Evolutionary conservation across 2,329 filamentous ascomycete genomes (phyloP), one percentile per base, ranked within the genome.

Genomic region (Diaporthe citriasiana): DNA sequence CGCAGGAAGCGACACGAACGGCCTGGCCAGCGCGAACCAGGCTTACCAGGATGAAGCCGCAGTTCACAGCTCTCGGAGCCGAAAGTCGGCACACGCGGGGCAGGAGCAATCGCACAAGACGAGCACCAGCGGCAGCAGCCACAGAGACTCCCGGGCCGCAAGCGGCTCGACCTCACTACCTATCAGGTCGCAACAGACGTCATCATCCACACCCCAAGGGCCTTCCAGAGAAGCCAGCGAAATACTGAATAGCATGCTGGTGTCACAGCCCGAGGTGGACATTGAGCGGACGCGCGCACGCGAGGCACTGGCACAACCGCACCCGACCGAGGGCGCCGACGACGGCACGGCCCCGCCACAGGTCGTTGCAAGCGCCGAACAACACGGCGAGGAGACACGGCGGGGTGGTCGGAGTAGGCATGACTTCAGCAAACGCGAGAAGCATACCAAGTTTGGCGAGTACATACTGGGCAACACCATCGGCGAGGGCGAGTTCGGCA

Each of bases 401-500:
- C 86, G 88, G 17, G 85, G 85, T 45, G 83, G 83, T 12, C 86
- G 90, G 72, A 91, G 89, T 76, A 84, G 91, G 47, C 90, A 92
- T 75, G 90, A 93, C 76, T 89, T 92, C 79, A 83, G 85, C 0
- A 89, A 87, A 76, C 81, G 85, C 50, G 88, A 92, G 78, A 98
- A 97, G 85, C 91, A 93, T 77, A 95, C 93, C 55, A 95, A 94
- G 77, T 98, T 99, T 82, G 96, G 96, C 75, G 95, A 98, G 76
- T 99, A 98, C 83, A 95, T 97, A 75, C 89, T 99, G 4, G 97
- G 97, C 47, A 96, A 98, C 82, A 98, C 96, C 3, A 93, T 99
- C 66, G 97, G 97, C 66, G 97, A 99, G 86, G 97, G 97, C 76
- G 97, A 99, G 84, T 99, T 99, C 82, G 97, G 97, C 77, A 99